Base-by-base conservation (phyloP, 1,284 basidiomycete genomes). In the Mycosarcoma mackinlayi region DNA sequence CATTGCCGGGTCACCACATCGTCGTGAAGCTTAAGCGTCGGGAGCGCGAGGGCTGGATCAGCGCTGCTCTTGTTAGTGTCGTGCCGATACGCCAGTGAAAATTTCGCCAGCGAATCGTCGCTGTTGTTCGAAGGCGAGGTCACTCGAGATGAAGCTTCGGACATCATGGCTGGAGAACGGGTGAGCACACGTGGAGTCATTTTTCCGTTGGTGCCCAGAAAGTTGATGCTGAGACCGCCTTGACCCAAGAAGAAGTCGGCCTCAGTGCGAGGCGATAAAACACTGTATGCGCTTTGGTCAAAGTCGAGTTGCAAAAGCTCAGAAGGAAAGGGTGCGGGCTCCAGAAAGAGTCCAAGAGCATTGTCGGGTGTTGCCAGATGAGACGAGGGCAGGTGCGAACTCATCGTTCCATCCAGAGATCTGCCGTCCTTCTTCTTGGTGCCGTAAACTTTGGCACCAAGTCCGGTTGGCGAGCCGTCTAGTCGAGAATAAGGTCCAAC, bases 331-430 rank as follows among this genome's bases (percentile, higher is more conserved):
- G 51, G 35, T 4, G 35, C 21, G 7, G 56, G 51, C 51, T 65
- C 62, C 42, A 59, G 25, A 27, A 35, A 47, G 46, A 65, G 50
- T 16, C 56, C 56, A n/a, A 65, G 62, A 27, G 56, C 55, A 14
- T 65, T 65, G 27, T 38, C 39, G 19, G 45, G 24, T 24, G 18
- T 14, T 14, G 24, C 25, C 4, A 41, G 47, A 28, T 46, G 49
- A 6, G 58, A 53, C 3, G 58, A 53, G 16, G 50, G 50, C 25
- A 60, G 23, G 18, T 37, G 50, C 8, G 45, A 19, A 16, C 24
- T 18, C 4, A 2, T 21, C 6, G 33, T 9, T 6, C 23, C 18
- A 7, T 33, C 39, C 6, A 31, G 10, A 4, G 11, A n/a, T 31
- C 31, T 33, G 31, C 40, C 30, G 23, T 19, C 18, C 3, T 18